phyloP scores from a whole-genome alignment of 495 filamentous ascomycete genomes.

The Podospora didyma region DNA sequence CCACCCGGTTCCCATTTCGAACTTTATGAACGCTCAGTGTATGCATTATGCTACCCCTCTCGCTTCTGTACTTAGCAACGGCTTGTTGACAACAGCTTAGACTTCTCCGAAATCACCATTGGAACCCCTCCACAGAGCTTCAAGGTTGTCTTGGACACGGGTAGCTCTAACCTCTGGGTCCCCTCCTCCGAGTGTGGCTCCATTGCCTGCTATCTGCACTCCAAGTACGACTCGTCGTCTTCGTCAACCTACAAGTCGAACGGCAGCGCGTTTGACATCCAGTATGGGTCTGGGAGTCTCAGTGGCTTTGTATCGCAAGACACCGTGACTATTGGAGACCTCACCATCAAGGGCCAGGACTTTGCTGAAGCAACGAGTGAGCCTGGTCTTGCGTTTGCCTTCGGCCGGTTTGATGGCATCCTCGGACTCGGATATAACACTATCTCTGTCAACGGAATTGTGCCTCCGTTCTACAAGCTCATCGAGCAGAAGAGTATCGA shows the following conservation, averaged over 20 bases:
- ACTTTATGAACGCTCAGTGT: slow-evolving; percentile 99
- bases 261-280: slow-evolving; percentile 86
- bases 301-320: slow-evolving; percentile 94
- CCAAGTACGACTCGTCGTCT: slow-evolving; percentile 86
- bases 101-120: slow-evolving; percentile 94
- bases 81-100: slow-evolving; percentile 39
- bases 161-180: slow-evolving; percentile 99
- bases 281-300: slow-evolving; percentile 91
- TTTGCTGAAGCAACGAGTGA: slow-evolving; percentile 95
- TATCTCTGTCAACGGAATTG: slow-evolving; percentile 92
- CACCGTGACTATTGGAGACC: slow-evolving; percentile 77
- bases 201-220: slow-evolving; percentile 97
- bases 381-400: slow-evolving; percentile 95
- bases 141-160: slow-evolving; percentile 98
- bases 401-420: slow-evolving; percentile 97
- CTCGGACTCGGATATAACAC: slow-evolving; percentile 91
- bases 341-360: slow-evolving; percentile 79
- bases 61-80: not conserved
- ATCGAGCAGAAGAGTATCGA: slow-evolving; percentile 84
- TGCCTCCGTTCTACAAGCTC: slow-evolving; percentile 96
- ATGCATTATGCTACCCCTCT: slow-evolving; percentile 32
- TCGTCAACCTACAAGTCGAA: slow-evolving; percentile 95
- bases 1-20: slow-evolving; percentile 85
- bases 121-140: slow-evolving; percentile 91
- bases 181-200: slow-evolving; percentile 86